Base-by-base conservation (phyloP, 2,329 filamentous ascomycete species). In the Gnomoniopsis smithogilvyi region DNA sequence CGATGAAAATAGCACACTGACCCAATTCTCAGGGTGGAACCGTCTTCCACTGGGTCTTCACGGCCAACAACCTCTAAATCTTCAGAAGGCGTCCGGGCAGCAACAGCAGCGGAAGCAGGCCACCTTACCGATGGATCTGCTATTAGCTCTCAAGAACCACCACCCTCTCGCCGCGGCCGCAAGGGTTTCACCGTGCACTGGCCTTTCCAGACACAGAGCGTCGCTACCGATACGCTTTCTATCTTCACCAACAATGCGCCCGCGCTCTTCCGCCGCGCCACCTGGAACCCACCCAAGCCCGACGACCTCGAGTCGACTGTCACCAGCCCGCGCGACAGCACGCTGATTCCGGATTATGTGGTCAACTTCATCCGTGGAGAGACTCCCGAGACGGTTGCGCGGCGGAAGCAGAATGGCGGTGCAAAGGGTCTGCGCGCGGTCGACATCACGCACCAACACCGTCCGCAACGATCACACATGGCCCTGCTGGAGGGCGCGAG, bases 361-460 rank as follows among this genome's bases (percentile, higher is more conserved):
- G 73, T 81, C 62, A 79, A 82, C 67, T 84, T 79, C 66, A 73
- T 84, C 62, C 76, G 80, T 45, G 80, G 80, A 49, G 81, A 83
- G 68, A 83, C 80, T 2, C 80, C 81, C 15, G 80, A 83, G 67
- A 77, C 75, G 33, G 65, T 83, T 21, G 80, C 80, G 6, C 70
- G 72, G 58, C 76, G 78, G 64, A 75, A 76, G 61, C 72, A 73
- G 59, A 72, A 70, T 68, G 71, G 67, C 51, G 66, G 61, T n/a
- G 67, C 62, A 54, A 54, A 65, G 22, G 72, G 70, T 24, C 64
- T 71, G 57, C 68, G 69, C 6, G 67, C 62, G 11, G 68, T 74
- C 57, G 69, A 71, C 6, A 61, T 76, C 49, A 64, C 59, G 38
- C 61, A 70, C 49, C 68, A 68, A 49, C 66, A 70, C 52, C 62